Base-by-base conservation (phyloP, 495 filamentous ascomycete genomes). In the Opeltia flavorubescens region DNA sequence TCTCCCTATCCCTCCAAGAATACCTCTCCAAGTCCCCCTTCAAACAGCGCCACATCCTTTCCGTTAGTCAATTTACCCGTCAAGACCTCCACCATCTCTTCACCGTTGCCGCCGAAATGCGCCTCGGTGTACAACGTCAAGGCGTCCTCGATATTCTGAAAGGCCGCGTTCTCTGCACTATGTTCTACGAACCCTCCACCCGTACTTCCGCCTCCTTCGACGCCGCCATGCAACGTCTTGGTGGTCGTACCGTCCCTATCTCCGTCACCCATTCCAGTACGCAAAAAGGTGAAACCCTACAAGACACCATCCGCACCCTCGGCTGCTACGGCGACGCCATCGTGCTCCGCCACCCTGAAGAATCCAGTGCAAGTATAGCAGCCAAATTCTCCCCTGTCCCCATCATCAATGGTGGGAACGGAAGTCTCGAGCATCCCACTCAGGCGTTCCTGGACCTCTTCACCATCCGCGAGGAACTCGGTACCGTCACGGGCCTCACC, bases 401-500 rank as follows among this genome's bases (percentile, higher is more conserved):
- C 1, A 77, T 98, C 59, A 88, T 98, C 69, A 98, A 98, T 59
- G 91, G 86, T 53, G 91, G 91, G 40, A 98, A 96, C 60, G 91
- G 91, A 48, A 83, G 81, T 62, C 74, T 84, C 53, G 91, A 98
- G 67, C 91, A 98, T 64, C 91, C 91, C 3, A 96, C 93, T 0
- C 91, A 98, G 65, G 91, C 91, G 4, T 88, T 98, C 78, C 74
- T 95, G n/a, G 91, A 98, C 58, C 77, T 98, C 52, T 96, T 94
- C 72, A 98, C 91, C 30, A 95, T 98, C 62, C 81, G 93, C 46
- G 88, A 98, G 65, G 91, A 98, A 66, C 73, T 96, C 17, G 91
- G 91, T 46, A 94, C 86, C 4, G 89, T 96, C 44, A 85, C 84
- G 54, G 88, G 86, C 33, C 70, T 96, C 51, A 94, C 86, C 41